Evolutionary conservation across 1,284 basidiomycete genomes (phyloP).

Genomic region (Irpex sp.): DNA sequence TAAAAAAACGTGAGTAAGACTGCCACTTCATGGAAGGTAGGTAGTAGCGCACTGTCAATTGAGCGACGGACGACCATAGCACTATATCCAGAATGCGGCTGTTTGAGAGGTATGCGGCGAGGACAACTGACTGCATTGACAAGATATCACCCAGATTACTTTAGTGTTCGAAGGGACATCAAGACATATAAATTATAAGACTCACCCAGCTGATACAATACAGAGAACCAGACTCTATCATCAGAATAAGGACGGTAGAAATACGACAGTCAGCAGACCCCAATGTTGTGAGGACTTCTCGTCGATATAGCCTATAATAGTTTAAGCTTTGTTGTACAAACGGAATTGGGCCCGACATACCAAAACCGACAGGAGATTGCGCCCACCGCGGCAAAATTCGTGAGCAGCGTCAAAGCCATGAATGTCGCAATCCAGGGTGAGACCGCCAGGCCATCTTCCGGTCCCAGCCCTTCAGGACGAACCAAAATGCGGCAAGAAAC

Average conservation of each 20-base stretch:
- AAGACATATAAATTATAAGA: background rate
- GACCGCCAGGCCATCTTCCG: background rate
- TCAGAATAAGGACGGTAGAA: background rate
- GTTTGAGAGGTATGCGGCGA: background rate
- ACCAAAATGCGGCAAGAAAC: background rate
- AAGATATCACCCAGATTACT: background rate
- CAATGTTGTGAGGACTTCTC: background rate
- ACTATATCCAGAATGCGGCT: background rate
- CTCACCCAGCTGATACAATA: constrained; percentile 6
- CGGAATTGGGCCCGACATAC: background rate
- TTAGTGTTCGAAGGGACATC: too few species aligned
- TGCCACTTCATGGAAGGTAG: background rate
- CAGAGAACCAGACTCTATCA: constrained; percentile 3
- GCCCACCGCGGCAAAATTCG: background rate
- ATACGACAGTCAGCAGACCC: background rate
- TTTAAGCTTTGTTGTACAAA: background rate
- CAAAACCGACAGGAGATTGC: background rate
- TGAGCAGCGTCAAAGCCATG: constrained; percentile 2
- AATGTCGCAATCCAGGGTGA: background rate
- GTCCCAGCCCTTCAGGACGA: background rate
- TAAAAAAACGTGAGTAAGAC: background rate
- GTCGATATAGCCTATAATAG: background rate
- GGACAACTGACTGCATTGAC: background rate
- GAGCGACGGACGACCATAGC: background rate
- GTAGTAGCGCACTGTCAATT: constrained; percentile 3